Base-by-base conservation (phyloP, 2,329 filamentous ascomycete genomes). In the Diplocarpon rosae region DNA sequence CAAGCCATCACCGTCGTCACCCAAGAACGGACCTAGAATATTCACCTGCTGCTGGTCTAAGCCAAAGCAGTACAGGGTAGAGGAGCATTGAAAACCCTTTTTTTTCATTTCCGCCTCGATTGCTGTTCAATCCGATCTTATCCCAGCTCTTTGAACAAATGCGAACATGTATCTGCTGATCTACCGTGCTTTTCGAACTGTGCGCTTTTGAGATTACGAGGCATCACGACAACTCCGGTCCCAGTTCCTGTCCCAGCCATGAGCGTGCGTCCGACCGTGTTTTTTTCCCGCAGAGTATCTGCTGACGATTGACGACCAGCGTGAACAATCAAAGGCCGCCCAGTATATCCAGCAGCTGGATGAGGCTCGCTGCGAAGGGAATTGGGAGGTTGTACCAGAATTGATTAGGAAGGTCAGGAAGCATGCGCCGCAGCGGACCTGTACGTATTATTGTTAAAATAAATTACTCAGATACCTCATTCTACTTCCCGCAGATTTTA, bases 401-500 rank as follows among this genome's bases (percentile, higher is more conserved):
- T 75, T 94, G 52, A 81, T 92, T 58, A 80, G 90, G 63, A 98
- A 98, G 67, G 76, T 96, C 59, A 84, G 83, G 60, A 96, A 98
- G 66, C 90, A 98, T 73, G 85, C 88, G 56, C 83, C 88, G 33
- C 77, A 85, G 49, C 78, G 85, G 64, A 76, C 77, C 66, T 95
- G 90, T 95, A 81, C 57, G 77, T 62, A 35, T 29, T 20, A 13
- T 13, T 10, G 30, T 9, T 9, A 32, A 32, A 4, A 7, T 24
- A 7, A 24, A 24, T 7, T 24, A 32, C 9, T 32, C 30, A 10
- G 30, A 32, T 32, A 4, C 20, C 20, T 24, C 20, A 4, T 7
- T 24, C 20, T 24, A 24, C 20, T 24, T 24, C 7, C 20, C 7
- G 20, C 20, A 24, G 20, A 24, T 27, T 13, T 12, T 28, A 32